A percentile compares a stretch with the other conserved stretches of the same genome.
phyloP scores from a whole-genome alignment of 2,329 filamentous ascomycete species.

The Teratosphaeria nubilosa region DNA sequence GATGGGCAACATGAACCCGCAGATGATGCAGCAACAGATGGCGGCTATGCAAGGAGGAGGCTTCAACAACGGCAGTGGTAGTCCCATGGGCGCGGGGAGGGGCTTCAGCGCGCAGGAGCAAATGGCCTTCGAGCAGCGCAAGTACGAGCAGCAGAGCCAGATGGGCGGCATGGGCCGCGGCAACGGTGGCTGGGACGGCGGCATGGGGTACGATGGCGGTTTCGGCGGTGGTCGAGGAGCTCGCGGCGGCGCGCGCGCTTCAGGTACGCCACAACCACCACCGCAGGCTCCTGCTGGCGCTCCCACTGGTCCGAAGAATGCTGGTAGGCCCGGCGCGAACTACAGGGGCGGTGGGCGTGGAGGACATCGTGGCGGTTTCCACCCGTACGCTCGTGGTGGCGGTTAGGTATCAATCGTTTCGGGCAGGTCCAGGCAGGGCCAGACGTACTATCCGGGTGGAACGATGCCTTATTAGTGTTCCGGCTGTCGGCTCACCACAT shows the following conservation, averaged over 20 bases:
- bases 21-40: constrained; percentile 34
- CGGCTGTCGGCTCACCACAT: background rate
- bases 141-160: constrained; percentile 60
- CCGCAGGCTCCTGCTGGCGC: constrained; percentile 61
- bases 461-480: background rate
- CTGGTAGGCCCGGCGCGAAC: constrained; percentile 80
- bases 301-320: constrained; percentile 92
- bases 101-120: constrained; percentile 60
- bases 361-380: constrained; percentile 57
- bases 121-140: constrained; percentile 65
- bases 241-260: constrained; percentile 9
- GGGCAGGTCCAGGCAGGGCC: background rate
- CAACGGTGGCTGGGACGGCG: constrained; percentile 68
- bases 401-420: constrained; percentile 3
- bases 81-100: constrained; percentile 18
- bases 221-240: constrained; percentile 30
- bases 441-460: background rate
- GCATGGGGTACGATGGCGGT: constrained; percentile 65
- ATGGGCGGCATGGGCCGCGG: constrained; percentile 28
- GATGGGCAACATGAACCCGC: constrained; percentile 47
- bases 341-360: constrained; percentile 84
- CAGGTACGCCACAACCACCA: constrained; percentile 17
- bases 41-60: constrained; percentile 34
- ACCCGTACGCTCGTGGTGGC: constrained; percentile 55
- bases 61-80: constrained; percentile 22